Evolutionary conservation across 331 rosid species (phyloP).

Genomic region (Malus hybrid): DNA sequence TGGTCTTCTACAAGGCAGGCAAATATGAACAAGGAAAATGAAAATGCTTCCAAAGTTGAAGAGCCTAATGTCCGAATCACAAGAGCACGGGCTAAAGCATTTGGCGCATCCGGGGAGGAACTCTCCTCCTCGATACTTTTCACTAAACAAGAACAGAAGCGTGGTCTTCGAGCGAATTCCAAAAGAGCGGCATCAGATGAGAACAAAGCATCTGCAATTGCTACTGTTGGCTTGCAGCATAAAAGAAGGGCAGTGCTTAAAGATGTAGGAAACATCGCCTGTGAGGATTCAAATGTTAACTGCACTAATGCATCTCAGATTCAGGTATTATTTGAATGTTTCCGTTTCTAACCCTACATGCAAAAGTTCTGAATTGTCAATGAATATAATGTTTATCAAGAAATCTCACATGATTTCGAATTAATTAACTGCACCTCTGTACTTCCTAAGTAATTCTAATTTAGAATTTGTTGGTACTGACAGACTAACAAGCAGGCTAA

Average conservation of each 20-base stretch:
- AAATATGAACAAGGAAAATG: conserved; percentile 48
- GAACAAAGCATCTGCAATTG: conserved; percentile 20
- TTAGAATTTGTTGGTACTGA: conserved; percentile 16
- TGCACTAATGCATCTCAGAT: conserved; percentile 18
- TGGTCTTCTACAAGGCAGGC: conserved; percentile 49
- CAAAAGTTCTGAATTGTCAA: neutral
- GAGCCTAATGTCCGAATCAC: conserved; percentile 56
- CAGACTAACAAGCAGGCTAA: conserved; percentile 31
- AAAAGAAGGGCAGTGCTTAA: conserved; percentile 68
- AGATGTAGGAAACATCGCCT: conserved; percentile 50
- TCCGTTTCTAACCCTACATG: neutral
- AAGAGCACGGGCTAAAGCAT: conserved; percentile 66
- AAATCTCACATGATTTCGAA: neutral
- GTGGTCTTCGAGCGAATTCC: conserved; percentile 21
- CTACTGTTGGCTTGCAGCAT: conserved; percentile 33
- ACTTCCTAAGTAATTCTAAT: neutral
- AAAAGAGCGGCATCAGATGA: conserved; percentile 57
- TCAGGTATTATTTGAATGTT: conserved; percentile 34
- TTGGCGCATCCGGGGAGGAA: conserved; percentile 30
- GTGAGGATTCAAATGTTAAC: conserved; percentile 12
- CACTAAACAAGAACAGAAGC: conserved; percentile 35
- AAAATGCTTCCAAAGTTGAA: conserved; percentile 38
- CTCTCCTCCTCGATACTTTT: conserved; percentile 34
- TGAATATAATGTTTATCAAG: neutral
- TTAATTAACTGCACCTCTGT: neutral